A percentile compares a stretch with the other conserved stretches of the same genome.
Evolutionary conservation across 176 grass and related monocot genomes (phyloP).

Genomic region (Juncus inflexus): DNA sequence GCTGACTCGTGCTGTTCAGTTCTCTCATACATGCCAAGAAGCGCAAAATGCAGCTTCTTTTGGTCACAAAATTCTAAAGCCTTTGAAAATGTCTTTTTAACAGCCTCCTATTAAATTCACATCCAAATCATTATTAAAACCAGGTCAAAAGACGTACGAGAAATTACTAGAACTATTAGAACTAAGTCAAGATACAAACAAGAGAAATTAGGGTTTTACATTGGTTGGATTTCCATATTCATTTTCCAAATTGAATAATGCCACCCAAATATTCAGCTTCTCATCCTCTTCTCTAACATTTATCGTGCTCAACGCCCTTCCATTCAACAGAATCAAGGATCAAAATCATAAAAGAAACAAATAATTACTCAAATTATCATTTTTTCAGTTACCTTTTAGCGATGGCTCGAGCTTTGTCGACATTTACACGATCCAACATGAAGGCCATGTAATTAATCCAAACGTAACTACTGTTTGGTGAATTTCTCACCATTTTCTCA

Average conservation of each 20-base stretch:
- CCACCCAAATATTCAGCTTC: conserved; percentile 95
- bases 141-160: conserved; percentile 8
- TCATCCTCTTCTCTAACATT: conserved; percentile 71
- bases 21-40: conserved; percentile 85
- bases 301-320: conserved; percentile 90
- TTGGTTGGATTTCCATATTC: conserved; percentile 80
- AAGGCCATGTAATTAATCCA: conserved; percentile 96
- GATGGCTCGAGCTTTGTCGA: conserved; percentile 73
- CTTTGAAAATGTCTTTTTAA: conserved; percentile 85
- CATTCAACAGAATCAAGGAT: conserved; percentile 7
- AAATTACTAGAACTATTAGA: neutral
- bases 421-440: conserved; percentile 71
- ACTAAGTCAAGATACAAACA: conserved; percentile 2
- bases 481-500: conserved; percentile 87
- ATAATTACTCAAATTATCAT: neutral
- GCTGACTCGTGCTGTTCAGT: conserved; percentile 57
- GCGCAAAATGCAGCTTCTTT: conserved; percentile 75
- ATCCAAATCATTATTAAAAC: conserved; percentile 2
- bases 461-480: conserved; percentile 84
- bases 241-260: conserved; percentile 97
- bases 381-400: conserved; percentile 57
- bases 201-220: conserved; percentile 35
- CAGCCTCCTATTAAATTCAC: conserved; percentile 56
- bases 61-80: conserved; percentile 88
- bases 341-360: conserved; percentile 2